A percentile compares a stretch with the other conserved stretches of the same genome.
Evolutionary conservation across 148 eudicot species (phyloP).

Genomic region (Nyssa sinensis): DNA sequence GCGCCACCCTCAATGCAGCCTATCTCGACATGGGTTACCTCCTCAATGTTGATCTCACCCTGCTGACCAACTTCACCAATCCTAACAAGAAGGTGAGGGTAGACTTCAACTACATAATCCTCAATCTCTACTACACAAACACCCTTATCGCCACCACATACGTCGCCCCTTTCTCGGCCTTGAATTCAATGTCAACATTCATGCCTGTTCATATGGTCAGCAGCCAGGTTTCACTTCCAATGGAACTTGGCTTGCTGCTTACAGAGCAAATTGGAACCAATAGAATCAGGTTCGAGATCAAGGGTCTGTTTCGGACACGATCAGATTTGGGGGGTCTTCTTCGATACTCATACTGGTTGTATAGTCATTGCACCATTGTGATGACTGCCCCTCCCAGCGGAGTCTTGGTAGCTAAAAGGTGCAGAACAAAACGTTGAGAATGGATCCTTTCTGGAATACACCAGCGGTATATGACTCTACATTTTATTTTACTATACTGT

Average conservation of each 20-base stretch:
- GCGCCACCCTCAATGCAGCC: conserved; percentile 63
- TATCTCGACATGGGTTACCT: conserved; percentile 80
- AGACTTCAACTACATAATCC: conserved; percentile 50
- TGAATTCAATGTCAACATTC: conserved; percentile 33
- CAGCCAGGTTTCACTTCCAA: conserved; percentile 69
- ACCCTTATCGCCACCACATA: conserved; percentile 55
- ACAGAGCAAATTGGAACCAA: conserved; percentile 44
- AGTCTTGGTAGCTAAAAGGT: conserved; percentile 47
- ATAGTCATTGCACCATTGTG: conserved; percentile 51
- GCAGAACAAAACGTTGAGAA: conserved; percentile 49
- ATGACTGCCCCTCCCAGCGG: conserved; percentile 81
- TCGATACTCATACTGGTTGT: conserved; percentile 63
- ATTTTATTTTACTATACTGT: not conserved
- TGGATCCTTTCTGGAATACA: too few relatives aligned
- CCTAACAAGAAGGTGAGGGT: conserved; percentile 65
- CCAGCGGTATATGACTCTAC: not conserved
- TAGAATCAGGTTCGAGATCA: conserved; percentile 51
- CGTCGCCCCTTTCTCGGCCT: conserved; percentile 50
- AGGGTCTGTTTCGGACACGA: conserved; percentile 51
- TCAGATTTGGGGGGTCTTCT: conserved; percentile 58
- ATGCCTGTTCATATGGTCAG: conserved; percentile 50
- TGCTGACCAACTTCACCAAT: conserved; percentile 76
- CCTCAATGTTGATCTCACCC: conserved; percentile 65
- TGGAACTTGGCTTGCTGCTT: conserved; percentile 31
- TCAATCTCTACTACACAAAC: conserved; percentile 45